These are phyloP conservation scores for Cenchrus americanus DNA, from an alignment of 176 grass and related monocot species.

Conservation along the genomic window DNA sequence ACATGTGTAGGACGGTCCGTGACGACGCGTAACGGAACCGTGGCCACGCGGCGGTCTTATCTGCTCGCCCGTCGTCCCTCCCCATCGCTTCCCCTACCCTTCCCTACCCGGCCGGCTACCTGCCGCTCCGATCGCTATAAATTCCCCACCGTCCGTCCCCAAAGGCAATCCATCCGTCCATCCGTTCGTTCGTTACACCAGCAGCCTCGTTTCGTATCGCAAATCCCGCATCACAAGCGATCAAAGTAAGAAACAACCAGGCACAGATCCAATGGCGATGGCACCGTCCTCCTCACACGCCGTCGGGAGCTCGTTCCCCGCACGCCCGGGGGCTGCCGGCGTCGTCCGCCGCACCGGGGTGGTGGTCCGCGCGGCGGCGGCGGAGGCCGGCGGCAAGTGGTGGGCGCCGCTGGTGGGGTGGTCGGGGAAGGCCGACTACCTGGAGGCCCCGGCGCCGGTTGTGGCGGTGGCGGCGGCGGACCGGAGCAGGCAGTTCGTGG, in stretches of 20 bases:
- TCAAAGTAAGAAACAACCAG: not conserved
- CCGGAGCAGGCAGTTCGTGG: conserved; percentile 29
- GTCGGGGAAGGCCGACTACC: conserved; percentile 73
- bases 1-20: not conserved
- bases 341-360: not conserved
- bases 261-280: conserved; percentile 25
- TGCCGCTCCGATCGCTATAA: conserved; percentile 24
- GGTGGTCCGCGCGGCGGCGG: not conserved
- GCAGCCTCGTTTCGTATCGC: not conserved
- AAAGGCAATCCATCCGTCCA: not conserved
- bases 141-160: conserved; percentile 8
- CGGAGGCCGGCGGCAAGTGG: conserved; percentile 49
- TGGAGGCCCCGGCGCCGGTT: conserved; percentile 33
- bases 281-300: not conserved
- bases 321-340: not conserved
- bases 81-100: not conserved
- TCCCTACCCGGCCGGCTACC: too few species aligned
- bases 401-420: conserved; percentile 77
- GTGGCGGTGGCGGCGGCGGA: not conserved
- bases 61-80: not conserved
- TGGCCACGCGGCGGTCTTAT: conserved; percentile 44
- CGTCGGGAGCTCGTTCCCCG: not conserved
- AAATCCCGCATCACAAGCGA: not conserved
- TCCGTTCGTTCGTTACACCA: not conserved
- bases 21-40: not conserved